A percentile compares a stretch with the other conserved stretches of the same genome.
These are phyloP conservation scores for Azolla pinnata DNA, from an alignment of 75 land plant species.

Conservation along the genomic window DNA sequence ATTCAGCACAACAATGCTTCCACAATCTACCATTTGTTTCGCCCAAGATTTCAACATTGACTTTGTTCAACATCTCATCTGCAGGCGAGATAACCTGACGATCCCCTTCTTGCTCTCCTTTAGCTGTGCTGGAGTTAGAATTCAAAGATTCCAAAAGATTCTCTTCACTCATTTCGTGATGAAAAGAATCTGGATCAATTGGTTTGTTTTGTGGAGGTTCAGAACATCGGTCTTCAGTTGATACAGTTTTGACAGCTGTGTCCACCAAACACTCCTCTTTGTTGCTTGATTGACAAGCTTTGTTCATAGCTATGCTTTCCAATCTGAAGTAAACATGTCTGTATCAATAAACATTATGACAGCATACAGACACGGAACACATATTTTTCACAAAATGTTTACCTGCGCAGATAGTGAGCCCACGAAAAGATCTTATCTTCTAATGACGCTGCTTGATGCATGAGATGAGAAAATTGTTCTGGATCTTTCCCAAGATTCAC, in stretches of 20 bases:
- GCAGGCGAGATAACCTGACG: too few relatives aligned
- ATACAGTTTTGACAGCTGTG: not conserved
- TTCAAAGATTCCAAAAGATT: too few relatives aligned
- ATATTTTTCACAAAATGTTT: not conserved
- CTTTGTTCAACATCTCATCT: not conserved
- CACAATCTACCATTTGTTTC: not conserved
- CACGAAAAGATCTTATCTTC: slow-evolving; percentile 68
- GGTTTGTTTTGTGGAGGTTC: too few relatives aligned
- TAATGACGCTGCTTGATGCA: slow-evolving; percentile 74
- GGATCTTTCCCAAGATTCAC: slow-evolving; percentile 52
- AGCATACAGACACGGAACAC: not conserved
- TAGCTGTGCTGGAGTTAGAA: too few relatives aligned
- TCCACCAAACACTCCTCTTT: not conserved
- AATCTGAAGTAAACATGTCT: not conserved
- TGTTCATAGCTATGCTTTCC: not conserved
- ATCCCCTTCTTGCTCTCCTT: too few relatives aligned
- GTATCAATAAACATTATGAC: not conserved
- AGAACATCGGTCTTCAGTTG: not conserved
- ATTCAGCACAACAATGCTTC: not conserved
- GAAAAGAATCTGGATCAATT: too few relatives aligned
- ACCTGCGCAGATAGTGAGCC: slow-evolving; percentile 64
- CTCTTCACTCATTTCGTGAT: too few relatives aligned
- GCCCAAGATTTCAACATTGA: not conserved
- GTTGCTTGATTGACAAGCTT: not conserved
- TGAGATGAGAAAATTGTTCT: slow-evolving; percentile 41